Conservation (phyloP, 345 rosid genomes). For the Eucalyptus pauciflora region DNA sequence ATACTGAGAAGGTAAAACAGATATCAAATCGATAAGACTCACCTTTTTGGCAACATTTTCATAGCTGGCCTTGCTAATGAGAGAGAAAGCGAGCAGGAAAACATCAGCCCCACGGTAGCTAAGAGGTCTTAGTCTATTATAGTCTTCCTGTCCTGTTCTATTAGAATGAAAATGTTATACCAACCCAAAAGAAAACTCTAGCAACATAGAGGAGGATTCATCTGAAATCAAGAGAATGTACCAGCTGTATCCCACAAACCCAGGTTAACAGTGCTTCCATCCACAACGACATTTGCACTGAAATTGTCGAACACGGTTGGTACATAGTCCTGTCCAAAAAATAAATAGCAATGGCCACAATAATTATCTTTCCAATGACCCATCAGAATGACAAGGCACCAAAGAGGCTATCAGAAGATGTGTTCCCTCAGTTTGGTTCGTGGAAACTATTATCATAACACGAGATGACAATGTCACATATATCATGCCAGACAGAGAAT, state of each 20-base stretch:
- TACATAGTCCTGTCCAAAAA: conserved; percentile 53
- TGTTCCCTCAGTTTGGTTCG: not conserved
- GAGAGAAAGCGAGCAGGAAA: conserved; percentile 82
- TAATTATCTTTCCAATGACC: not conserved
- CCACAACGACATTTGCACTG: conserved; percentile 78
- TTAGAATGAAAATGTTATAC: not conserved
- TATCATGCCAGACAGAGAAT: not conserved
- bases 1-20: not conserved
- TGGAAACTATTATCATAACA: not conserved
- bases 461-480: not conserved
- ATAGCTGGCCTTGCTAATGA: conserved; percentile 90
- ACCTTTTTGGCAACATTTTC: conserved; percentile 86
- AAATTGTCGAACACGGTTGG: conserved; percentile 84
- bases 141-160: conserved; percentile 84
- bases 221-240: not conserved
- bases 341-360: not conserved
- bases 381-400: not conserved
- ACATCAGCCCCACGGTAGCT: conserved; percentile 95
- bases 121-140: conserved; percentile 81
- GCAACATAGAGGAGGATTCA: not conserved
- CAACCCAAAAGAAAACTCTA: not conserved
- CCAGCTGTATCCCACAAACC: conserved; percentile 92
- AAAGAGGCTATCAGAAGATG: not conserved
- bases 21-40: conserved; percentile 1
- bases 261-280: conserved; percentile 70